Evolutionary conservation across 495 filamentous ascomycete genomes (phyloP).

Genomic region (Penicillium subrubescens): DNA sequence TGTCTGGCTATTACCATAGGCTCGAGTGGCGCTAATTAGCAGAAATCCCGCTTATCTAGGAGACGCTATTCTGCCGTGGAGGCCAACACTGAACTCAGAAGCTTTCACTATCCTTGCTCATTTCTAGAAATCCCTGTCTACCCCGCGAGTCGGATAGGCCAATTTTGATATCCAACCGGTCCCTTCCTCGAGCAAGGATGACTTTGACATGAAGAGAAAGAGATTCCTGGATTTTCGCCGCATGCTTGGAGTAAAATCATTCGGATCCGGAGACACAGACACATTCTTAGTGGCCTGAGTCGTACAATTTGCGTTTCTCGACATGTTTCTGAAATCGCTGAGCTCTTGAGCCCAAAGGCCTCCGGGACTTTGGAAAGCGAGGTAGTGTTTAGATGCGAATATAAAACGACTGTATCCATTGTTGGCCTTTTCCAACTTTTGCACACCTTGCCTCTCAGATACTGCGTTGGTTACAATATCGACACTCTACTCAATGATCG

Average conservation of each 20-base stretch:
- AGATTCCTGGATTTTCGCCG: background rate
- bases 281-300: background rate
- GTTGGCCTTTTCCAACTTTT: background rate
- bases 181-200: background rate
- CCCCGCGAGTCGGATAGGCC: background rate
- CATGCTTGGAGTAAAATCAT: background rate
- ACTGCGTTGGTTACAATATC: background rate
- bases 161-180: background rate
- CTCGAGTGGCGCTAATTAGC: background rate
- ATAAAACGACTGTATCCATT: background rate
- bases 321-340: background rate
- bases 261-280: background rate
- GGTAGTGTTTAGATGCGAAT: background rate
- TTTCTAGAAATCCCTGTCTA: background rate
- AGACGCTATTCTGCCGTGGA: too few relatives aligned
- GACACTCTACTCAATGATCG: background rate
- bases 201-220: background rate
- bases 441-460: background rate
- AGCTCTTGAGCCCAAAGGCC: background rate
- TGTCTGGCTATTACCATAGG: background rate
- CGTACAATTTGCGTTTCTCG: background rate
- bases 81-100: background rate
- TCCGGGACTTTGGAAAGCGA: background rate
- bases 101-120: background rate
- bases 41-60: too few relatives aligned